These are phyloP conservation scores for Fagopyrum esculentum DNA, from an alignment of 148 eudicot species.

Conservation along the genomic window DNA sequence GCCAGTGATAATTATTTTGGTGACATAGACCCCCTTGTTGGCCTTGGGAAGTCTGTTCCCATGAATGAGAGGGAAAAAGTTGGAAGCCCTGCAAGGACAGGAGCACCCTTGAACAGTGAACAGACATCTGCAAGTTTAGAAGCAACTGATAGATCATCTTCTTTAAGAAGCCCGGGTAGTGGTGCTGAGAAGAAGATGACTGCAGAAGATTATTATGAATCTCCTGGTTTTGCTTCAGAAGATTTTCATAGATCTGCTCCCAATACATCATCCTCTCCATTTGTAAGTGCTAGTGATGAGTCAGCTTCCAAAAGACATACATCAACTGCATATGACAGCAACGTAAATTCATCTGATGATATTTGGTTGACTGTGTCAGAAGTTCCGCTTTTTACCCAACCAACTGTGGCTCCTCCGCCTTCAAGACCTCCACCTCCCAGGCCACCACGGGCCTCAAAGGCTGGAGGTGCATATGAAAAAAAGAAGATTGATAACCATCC, in stretches of 20 bases:
- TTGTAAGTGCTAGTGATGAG: slow-evolving; percentile 28
- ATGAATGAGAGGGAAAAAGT: slow-evolving; percentile 38
- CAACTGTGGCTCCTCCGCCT: slow-evolving; percentile 89
- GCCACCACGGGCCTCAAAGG: slow-evolving; percentile 45
- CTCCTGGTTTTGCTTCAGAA: slow-evolving; percentile 49
- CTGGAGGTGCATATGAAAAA: slow-evolving; percentile 45
- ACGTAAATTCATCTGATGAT: slow-evolving; percentile 45
- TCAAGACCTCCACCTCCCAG: slow-evolving; percentile 92
- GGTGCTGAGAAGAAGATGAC: slow-evolving; percentile 39
- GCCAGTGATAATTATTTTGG: slow-evolving; percentile 43
- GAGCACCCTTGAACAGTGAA: slow-evolving; percentile 25
- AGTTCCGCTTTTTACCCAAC: slow-evolving; percentile 89
- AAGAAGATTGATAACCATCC: slow-evolving; percentile 48
- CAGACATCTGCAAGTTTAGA: slow-evolving; percentile 34
- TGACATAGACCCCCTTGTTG: slow-evolving; percentile 67
- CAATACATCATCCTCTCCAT: slow-evolving; percentile 40
- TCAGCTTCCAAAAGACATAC: slow-evolving; percentile 29
- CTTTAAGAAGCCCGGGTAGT: slow-evolving; percentile 56
- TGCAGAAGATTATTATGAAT: slow-evolving; percentile 49
- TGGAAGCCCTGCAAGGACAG: slow-evolving; percentile 39
- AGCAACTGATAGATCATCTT: slow-evolving; percentile 28
- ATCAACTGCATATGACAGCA: slow-evolving; percentile 40
- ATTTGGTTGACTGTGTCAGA: slow-evolving; percentile 91
- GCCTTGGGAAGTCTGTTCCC: slow-evolving; percentile 54
- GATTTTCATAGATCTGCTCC: slow-evolving; percentile 35